A percentile compares a stretch with the other conserved stretches of the same genome.
phyloP scores from a whole-genome alignment of 2,329 filamentous ascomycete species.

The Alternaria sp. region DNA sequence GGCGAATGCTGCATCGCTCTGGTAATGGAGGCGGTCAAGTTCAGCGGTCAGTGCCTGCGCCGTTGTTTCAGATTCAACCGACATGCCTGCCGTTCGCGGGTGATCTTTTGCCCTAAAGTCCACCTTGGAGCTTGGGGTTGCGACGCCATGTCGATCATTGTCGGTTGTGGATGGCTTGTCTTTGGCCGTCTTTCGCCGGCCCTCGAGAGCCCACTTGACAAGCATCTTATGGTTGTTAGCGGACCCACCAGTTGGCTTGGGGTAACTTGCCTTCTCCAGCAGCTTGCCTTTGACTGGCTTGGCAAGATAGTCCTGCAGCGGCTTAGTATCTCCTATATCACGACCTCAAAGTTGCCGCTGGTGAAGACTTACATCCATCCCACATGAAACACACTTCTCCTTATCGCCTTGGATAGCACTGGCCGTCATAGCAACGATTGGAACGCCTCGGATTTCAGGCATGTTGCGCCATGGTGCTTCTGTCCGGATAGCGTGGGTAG shows the following conservation, averaged over 20 bases:
- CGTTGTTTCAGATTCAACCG: constrained; percentile 47
- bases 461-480: constrained; percentile 70
- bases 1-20: constrained; percentile 51
- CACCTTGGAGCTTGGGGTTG: constrained; percentile 23
- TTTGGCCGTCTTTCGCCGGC: constrained; percentile 49
- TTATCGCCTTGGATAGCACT: constrained; percentile 79
- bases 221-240: constrained; percentile 59
- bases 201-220: constrained; percentile 69
- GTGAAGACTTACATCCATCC: constrained; percentile 68
- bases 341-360: constrained; percentile 12
- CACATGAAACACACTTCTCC: constrained; percentile 75
- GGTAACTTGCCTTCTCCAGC: constrained; percentile 63
- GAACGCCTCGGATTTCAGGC: constrained; percentile 66
- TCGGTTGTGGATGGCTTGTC: constrained; percentile 31
- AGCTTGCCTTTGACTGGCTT: constrained; percentile 72
- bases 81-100: constrained; percentile 38
- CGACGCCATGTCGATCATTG: constrained; percentile 39
- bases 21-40: constrained; percentile 51
- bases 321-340: constrained; percentile 30
- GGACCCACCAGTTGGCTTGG: constrained; percentile 15
- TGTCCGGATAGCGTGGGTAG: constrained; percentile 76
- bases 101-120: constrained; percentile 39
- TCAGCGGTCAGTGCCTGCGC: constrained; percentile 44
- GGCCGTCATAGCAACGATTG: constrained; percentile 84
- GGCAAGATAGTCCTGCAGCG: constrained; percentile 44